Conservation (phyloP, 805 yeast genomes). For the Ogataea neopini region DNA sequence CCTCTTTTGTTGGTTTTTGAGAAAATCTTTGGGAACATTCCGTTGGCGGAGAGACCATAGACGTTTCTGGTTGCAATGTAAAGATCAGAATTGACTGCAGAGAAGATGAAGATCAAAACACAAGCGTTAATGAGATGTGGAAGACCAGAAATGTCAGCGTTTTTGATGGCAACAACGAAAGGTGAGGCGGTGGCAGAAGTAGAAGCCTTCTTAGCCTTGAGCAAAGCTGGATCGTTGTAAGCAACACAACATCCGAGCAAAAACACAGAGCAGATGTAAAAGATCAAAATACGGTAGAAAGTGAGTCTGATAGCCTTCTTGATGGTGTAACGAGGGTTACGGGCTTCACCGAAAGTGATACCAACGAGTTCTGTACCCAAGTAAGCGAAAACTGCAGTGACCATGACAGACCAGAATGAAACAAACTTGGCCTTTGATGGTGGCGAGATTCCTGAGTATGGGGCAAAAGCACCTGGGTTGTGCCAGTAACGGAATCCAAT, state of each 20-base stretch:
- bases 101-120: conserved; percentile 72
- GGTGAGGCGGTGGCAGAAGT: conserved; percentile 76
- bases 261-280: conserved; percentile 54
- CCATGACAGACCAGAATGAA: conserved; percentile 54
- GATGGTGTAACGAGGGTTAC: conserved; percentile 49
- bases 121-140: conserved; percentile 79
- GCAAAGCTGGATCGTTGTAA: conserved; percentile 44
- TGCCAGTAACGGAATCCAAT: conserved; percentile 47
- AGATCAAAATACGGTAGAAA: conserved; percentile 52
- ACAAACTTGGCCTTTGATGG: conserved; percentile 48
- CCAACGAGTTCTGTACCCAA: conserved; percentile 54
- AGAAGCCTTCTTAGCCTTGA: conserved; percentile 46
- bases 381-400: conserved; percentile 52
- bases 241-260: conserved; percentile 61
- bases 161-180: conserved; percentile 76
- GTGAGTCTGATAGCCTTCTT: conserved; percentile 56
- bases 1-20: conserved; percentile 67
- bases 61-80: conserved; percentile 76
- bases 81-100: conserved; percentile 80
- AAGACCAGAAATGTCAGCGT: conserved; percentile 61
- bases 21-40: conserved; percentile 71
- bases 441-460: conserved; percentile 45
- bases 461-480: conserved; percentile 43
- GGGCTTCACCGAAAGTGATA: conserved; percentile 49
- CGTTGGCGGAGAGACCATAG: conserved; percentile 70